Percentiles rank a stretch among this genome's conserved stretches.
phyloP scores from a whole-genome alignment of 73 alveolate species.

The Tetrahymena thermophila region DNA sequence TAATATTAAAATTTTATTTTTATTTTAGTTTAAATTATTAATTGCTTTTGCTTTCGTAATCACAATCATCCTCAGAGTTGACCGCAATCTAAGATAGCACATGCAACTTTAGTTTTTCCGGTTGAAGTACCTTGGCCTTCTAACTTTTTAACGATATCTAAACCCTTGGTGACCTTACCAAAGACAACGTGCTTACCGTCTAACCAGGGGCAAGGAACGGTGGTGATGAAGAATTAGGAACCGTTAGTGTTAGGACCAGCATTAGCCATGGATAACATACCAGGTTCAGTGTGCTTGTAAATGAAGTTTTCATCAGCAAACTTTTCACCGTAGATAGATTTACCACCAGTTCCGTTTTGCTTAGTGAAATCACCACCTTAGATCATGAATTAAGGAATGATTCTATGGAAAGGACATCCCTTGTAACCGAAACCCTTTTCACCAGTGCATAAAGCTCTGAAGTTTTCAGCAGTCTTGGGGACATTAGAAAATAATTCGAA shows the following conservation, averaged over 20 bases:
- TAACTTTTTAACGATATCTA: slow-evolving; percentile 49
- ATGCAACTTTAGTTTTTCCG: not conserved
- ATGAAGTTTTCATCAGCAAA: slow-evolving; percentile 84
- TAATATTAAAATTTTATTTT: too few species aligned
- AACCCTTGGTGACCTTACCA: slow-evolving; percentile 73
- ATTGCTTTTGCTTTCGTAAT: not conserved
- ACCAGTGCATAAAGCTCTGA: slow-evolving; percentile 87
- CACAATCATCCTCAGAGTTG: not conserved
- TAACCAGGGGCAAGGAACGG: slow-evolving; percentile 76
- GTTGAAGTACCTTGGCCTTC: slow-evolving; percentile 55
- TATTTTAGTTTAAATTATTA: not conserved
- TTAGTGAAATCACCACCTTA: slow-evolving; percentile 93
- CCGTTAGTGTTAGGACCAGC: slow-evolving; percentile 97
- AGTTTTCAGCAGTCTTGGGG: slow-evolving; percentile 83
- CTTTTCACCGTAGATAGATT: slow-evolving; percentile 82
- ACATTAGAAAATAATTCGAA: slow-evolving; percentile 59
- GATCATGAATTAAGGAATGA: slow-evolving; percentile 86
- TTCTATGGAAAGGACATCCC: slow-evolving; percentile 93
- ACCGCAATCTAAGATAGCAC: not conserved
- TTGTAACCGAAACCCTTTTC: slow-evolving; percentile 50
- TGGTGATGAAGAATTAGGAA: slow-evolving; percentile 83
- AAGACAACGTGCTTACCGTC: slow-evolving; percentile 90
- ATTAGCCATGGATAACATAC: slow-evolving; percentile 93
- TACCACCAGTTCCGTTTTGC: slow-evolving; percentile 92
- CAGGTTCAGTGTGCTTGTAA: slow-evolving; percentile 71